Conservation (phyloP, 768 basidiomycete species). For the Hypsizygus marmoreus region DNA sequence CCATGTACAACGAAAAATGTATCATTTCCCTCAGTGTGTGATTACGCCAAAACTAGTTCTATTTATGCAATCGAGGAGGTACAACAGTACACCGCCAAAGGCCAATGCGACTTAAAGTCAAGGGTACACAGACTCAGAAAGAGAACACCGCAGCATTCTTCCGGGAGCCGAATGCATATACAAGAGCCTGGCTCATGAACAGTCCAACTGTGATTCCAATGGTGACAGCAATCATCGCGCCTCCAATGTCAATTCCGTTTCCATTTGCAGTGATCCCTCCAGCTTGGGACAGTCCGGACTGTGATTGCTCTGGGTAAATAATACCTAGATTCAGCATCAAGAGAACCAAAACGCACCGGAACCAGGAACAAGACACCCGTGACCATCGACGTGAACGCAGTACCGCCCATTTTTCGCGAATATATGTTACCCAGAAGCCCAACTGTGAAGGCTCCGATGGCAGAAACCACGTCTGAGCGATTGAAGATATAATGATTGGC, state of each 20-base stretch:
- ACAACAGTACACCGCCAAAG: no score
- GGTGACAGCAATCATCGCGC: constrained; percentile 87
- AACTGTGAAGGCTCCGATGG: constrained; percentile 83
- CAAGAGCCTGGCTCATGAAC: constrained; percentile 85
- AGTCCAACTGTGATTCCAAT: constrained; percentile 90
- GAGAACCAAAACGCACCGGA: constrained; percentile 55
- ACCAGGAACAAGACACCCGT: constrained; percentile 87
- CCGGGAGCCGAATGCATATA: constrained; percentile 82
- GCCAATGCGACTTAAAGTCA: neutral
- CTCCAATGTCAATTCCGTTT: constrained; percentile 81
- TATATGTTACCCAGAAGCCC: constrained; percentile 80
- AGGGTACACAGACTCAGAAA: constrained; percentile 45
- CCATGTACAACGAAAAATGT: constrained; percentile 7
- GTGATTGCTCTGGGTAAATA: constrained; percentile 9
- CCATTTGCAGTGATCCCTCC: constrained; percentile 84
- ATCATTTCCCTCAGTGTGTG: neutral
- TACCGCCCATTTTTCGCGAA: constrained; percentile 80
- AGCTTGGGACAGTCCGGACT: constrained; percentile 86
- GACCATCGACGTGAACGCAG: constrained; percentile 90
- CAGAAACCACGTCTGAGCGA: constrained; percentile 81
- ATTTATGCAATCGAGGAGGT: no score
- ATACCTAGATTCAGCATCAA: neutral
- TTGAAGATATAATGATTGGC: constrained; percentile 87
- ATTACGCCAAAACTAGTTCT: no score
- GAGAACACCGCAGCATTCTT: constrained; percentile 88